These are phyloP conservation scores for Phenoliferia sp. DNA, from an alignment of 1,284 basidiomycete species.

Conservation along the genomic window DNA sequence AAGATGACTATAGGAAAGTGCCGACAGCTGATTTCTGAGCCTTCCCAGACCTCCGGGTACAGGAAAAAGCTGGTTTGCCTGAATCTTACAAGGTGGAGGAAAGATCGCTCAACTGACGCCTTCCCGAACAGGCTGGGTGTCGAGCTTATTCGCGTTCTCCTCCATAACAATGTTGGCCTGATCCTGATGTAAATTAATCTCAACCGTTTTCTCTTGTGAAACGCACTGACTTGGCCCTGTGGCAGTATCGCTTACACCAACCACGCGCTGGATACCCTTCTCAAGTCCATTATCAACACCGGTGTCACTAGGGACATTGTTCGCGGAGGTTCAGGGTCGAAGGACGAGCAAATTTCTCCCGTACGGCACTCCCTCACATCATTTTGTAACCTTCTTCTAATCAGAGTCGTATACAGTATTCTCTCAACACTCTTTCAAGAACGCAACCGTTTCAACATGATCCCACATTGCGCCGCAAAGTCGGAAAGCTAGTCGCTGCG, in stretches of 20 bases:
- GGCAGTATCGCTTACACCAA: constrained; percentile 65
- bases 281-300: constrained; percentile 57
- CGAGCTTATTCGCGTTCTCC: constrained; percentile 59
- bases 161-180: constrained; percentile 51
- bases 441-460: too few relatives aligned
- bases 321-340: constrained; percentile 58
- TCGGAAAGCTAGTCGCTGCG: constrained; percentile 16
- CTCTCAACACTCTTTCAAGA: constrained; percentile 2
- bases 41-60: constrained; percentile 60
- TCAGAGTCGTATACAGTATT: not conserved
- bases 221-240: not conserved
- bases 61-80: constrained; percentile 50
- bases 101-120: not conserved
- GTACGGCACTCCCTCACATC: constrained; percentile 8
- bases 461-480: not conserved
- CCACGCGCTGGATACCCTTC: constrained; percentile 66
- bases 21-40: not conserved
- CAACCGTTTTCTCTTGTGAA: not conserved
- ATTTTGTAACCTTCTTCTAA: not conserved
- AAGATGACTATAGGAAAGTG: not conserved
- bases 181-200: constrained; percentile 42
- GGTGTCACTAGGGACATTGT: constrained; percentile 59
- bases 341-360: constrained; percentile 58
- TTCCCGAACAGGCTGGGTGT: constrained; percentile 49
- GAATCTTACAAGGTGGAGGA: constrained; percentile 45